Percentiles rank a stretch among this genome's conserved stretches.
These are phyloP conservation scores for Elsinoe necatrix DNA, from an alignment of 2,329 filamentous ascomycete species.

Conservation along the genomic window DNA sequence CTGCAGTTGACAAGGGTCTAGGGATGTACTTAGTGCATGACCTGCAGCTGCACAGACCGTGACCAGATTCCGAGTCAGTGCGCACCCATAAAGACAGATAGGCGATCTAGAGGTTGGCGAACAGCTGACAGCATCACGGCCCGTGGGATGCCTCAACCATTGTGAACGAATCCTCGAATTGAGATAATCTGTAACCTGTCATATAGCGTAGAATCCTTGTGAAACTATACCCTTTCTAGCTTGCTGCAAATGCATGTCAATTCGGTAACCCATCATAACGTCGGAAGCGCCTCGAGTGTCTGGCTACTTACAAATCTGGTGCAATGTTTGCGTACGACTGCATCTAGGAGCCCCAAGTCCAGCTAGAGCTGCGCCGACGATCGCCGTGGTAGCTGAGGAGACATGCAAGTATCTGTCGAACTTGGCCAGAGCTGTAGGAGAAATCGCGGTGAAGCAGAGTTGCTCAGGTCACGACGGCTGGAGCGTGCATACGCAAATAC, in stretches of 20 bases:
- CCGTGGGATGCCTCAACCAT: not conserved
- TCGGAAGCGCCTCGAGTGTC: not conserved
- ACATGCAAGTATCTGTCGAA: not conserved
- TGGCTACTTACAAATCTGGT: not conserved
- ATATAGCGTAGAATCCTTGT: not conserved
- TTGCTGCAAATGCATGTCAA: not conserved
- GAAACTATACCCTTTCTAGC: not conserved
- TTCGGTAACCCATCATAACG: not conserved
- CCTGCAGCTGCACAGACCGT: not conserved
- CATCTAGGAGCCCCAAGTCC: not conserved
- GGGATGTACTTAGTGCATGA: not conserved
- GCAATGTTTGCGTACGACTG: not conserved
- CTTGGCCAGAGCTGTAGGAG: not conserved
- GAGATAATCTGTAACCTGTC: not conserved
- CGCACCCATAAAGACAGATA: not conserved
- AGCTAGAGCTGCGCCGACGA: not conserved
- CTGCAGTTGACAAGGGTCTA: not conserved
- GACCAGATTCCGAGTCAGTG: not conserved
- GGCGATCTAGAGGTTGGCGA: not conserved
- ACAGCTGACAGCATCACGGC: not conserved
- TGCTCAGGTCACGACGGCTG: not conserved
- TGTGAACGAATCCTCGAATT: not conserved
- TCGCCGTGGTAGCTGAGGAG: not conserved
- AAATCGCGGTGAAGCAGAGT: too few species aligned
- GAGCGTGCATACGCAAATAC: not conserved